Evolutionary conservation across 2,329 filamentous ascomycete species (phyloP).

Genomic region (Aphanoascus verrucosus): DNA sequence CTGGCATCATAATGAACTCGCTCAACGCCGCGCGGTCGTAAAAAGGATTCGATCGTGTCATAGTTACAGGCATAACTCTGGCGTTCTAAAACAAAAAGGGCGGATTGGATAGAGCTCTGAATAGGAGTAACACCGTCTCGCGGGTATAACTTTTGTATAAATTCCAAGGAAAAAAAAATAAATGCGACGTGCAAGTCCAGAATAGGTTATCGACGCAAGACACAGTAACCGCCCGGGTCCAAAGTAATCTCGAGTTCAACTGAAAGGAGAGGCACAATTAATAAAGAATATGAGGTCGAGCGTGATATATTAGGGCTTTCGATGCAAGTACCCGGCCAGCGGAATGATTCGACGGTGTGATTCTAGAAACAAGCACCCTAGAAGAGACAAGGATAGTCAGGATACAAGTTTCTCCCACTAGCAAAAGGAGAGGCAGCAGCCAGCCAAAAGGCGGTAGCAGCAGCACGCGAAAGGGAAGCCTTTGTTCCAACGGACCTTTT

Average conservation of each 20-base stretch:
- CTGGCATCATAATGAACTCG: slow-evolving; percentile 39
- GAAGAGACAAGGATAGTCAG: background rate
- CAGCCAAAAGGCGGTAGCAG: background rate
- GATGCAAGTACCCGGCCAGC: slow-evolving; percentile 6
- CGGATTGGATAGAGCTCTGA: no score
- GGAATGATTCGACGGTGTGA: slow-evolving; percentile 9
- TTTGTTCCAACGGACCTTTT: slow-evolving; percentile 3
- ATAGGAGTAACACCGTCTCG: no score
- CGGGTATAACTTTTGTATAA: no score
- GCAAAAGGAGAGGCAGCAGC: background rate
- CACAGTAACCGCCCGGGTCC: no score
- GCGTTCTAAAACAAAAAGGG: background rate
- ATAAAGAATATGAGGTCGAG: slow-evolving; percentile 3
- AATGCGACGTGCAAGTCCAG: slow-evolving; percentile 1
- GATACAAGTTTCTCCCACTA: background rate
- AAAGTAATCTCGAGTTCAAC: background rate
- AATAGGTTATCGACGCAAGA: background rate
- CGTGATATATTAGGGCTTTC: background rate
- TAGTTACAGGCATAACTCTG: background rate
- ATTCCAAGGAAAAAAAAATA: background rate
- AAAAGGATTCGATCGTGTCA: slow-evolving; percentile 11
- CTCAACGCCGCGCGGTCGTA: slow-evolving; percentile 38
- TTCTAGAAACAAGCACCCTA: background rate
- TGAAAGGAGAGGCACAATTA: background rate
- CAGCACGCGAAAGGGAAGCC: background rate